A percentile compares a stretch with the other conserved stretches of the same genome.
Conservation (phyloP, 805 yeast genomes). For the Metschnikowia rubicola region DNA sequence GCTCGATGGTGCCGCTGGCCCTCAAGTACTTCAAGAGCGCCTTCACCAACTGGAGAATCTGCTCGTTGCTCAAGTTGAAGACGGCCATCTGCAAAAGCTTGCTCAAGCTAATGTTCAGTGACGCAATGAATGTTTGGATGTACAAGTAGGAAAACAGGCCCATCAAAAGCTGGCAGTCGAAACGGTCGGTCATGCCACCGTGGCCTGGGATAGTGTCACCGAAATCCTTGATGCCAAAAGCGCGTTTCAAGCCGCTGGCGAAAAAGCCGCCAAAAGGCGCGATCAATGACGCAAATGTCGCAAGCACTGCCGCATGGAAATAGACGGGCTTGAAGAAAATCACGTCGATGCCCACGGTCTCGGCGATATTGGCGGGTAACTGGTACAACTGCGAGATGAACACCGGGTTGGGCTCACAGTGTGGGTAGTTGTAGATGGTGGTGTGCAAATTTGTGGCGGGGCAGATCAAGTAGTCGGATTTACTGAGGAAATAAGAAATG, state of each 20-base stretch:
- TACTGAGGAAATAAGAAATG: constrained; percentile 60
- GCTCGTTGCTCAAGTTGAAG: constrained; percentile 61
- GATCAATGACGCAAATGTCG: constrained; percentile 92
- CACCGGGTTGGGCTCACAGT: constrained; percentile 86
- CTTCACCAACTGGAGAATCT: constrained; percentile 59
- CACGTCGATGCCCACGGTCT: constrained; percentile 41
- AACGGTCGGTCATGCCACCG: constrained; percentile 96
- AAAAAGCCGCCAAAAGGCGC: constrained; percentile 99
- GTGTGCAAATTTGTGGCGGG: constrained; percentile 72
- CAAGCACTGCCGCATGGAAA: constrained; percentile 79
- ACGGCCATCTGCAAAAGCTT: constrained; percentile 72
- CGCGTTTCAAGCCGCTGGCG: constrained; percentile 95
- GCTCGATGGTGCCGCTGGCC: constrained; percentile 27
- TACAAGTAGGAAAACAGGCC: constrained; percentile 92
- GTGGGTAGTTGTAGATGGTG: constrained; percentile 56
- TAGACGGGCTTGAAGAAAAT: constrained; percentile 80
- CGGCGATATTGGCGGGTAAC: constrained; percentile 66
- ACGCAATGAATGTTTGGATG: constrained; percentile 86
- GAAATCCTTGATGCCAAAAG: constrained; percentile 93
- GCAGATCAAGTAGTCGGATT: constrained; percentile 76
- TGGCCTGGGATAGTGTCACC: constrained; percentile 99
- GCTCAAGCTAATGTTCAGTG: constrained; percentile 68
- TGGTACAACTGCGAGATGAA: constrained; percentile 76
- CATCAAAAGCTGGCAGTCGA: constrained; percentile 97
- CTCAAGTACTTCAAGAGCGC: constrained; percentile 55